Percentiles rank a stretch among this genome's conserved stretches.
Evolutionary conservation across 257 asterid genomes (phyloP).

Genomic region (Gentiana straminea): DNA sequence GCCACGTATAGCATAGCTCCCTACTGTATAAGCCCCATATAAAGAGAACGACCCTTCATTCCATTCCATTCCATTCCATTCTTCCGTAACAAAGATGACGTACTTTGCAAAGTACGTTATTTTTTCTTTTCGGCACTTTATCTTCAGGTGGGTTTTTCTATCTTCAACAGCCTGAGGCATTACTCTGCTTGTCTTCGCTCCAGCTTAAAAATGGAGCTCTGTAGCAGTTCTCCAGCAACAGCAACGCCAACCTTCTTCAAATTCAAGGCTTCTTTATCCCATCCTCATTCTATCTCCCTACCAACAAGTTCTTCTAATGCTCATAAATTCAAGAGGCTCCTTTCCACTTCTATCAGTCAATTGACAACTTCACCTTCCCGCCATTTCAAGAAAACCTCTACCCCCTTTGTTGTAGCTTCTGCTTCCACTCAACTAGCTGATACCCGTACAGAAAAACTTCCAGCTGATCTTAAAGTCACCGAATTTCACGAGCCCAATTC

Average conservation of each 20-base stretch:
- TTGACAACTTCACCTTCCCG: conserved; percentile 22
- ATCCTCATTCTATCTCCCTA: conserved; percentile 17
- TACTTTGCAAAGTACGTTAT: not conserved
- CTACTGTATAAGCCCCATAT: too few relatives aligned
- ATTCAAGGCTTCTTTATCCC: conserved; percentile 23
- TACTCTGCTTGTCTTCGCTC: not conserved
- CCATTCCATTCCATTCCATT: too few relatives aligned
- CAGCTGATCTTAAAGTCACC: conserved; percentile 64
- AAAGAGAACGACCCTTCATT: too few relatives aligned
- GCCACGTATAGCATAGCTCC: too few relatives aligned
- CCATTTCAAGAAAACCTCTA: conserved; percentile 24
- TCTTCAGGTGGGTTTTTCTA: not conserved
- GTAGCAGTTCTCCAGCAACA: conserved; percentile 17
- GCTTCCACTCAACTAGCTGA: conserved; percentile 39
- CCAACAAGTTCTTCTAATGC: conserved; percentile 6
- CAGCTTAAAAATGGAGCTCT: conserved; percentile 36
- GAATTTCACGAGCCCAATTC: conserved; percentile 68
- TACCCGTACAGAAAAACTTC: conserved; percentile 50
- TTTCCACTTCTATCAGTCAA: conserved; percentile 16
- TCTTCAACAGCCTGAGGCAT: not conserved
- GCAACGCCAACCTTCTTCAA: conserved; percentile 32
- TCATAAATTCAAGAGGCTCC: conserved; percentile 23
- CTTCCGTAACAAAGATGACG: too few relatives aligned
- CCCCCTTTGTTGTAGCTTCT: conserved; percentile 23
- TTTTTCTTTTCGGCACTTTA: not conserved